A percentile compares a stretch with the other conserved stretches of the same genome.
phyloP scores from a whole-genome alignment of 2,329 filamentous ascomycete species.

The Epichloe festucae region DNA sequence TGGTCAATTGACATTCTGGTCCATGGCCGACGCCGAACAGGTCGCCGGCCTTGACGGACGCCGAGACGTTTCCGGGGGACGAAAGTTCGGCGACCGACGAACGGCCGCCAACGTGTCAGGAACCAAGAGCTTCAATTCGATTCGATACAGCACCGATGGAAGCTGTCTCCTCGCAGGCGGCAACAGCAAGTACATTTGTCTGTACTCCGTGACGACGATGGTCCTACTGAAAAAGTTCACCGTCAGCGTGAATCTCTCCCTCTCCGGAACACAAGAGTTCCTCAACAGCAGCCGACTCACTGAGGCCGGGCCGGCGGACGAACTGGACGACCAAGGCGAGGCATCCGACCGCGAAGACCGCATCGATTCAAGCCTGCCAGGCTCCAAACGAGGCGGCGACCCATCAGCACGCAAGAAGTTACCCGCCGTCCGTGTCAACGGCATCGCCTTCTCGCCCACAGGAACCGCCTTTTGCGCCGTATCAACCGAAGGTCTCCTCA shows the following conservation, averaged over 20 bases:
- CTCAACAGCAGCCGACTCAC: constrained; percentile 86
- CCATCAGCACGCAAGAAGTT: constrained; percentile 63
- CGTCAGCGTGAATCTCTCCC: constrained; percentile 86
- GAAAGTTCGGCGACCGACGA: constrained; percentile 74
- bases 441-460: constrained; percentile 77
- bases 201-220: constrained; percentile 90
- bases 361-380: constrained; percentile 66
- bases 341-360: constrained; percentile 81
- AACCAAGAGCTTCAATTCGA: constrained; percentile 79
- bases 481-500: constrained; percentile 82
- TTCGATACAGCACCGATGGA: constrained; percentile 86
- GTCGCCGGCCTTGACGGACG: constrained; percentile 77
- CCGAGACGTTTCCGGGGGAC: constrained; percentile 88
- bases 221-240: constrained; percentile 91
- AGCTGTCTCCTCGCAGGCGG: constrained; percentile 81
- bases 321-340: constrained; percentile 82
- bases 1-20: constrained; percentile 92
- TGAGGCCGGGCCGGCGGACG: constrained; percentile 70
- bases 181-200: constrained; percentile 96
- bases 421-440: constrained; percentile 73
- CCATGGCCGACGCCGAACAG: constrained; percentile 75
- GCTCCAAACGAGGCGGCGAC: constrained; percentile 72
- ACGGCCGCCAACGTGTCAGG: constrained; percentile 84
- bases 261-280: constrained; percentile 94
- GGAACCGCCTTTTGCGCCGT: constrained; percentile 88